Conservation (phyloP, 176 grass and related monocot species). For the Oryza officinalis region DNA sequence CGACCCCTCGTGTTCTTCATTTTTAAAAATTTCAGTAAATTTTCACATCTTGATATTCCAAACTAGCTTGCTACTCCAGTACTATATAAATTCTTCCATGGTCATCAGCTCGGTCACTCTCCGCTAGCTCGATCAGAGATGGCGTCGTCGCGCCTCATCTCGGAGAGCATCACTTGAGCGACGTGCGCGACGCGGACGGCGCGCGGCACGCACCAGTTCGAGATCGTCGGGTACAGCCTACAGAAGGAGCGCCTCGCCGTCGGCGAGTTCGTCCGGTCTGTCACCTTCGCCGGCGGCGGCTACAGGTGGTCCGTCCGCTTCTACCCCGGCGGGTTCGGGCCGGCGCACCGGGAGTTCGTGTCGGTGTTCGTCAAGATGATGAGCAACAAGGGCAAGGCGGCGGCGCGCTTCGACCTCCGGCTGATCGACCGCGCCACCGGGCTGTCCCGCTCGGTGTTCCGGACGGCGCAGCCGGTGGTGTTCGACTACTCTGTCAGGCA, state of each 20-base stretch:
- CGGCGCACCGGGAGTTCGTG: background rate
- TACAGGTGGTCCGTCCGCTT: constrained; percentile 30
- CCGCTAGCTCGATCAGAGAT: too few species aligned
- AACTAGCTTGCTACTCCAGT: too few species aligned
- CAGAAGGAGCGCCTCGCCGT: background rate
- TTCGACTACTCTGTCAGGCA: background rate
- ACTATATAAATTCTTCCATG: too few species aligned
- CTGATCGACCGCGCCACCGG: constrained; percentile 15
- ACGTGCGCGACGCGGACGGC: background rate
- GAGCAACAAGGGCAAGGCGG: background rate
- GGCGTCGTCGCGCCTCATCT: too few species aligned
- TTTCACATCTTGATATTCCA: too few species aligned
- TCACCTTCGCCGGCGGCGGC: constrained; percentile 30
- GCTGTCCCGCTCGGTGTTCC: background rate
- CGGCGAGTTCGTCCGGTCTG: background rate
- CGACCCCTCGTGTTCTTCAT: too few species aligned
- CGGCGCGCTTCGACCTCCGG: constrained; percentile 12
- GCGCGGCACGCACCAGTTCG: constrained; percentile 23
- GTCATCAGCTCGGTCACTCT: too few species aligned
- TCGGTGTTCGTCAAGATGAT: constrained; percentile 13
- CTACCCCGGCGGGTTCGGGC: constrained; percentile 22
- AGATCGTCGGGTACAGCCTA: constrained; percentile 21
- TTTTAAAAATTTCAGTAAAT: too few species aligned
- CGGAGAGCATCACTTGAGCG: background rate
- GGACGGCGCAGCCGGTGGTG: background rate